Conservation (phyloP, 2,329 filamentous ascomycete genomes). For the Arthrobotrys conoides region DNA sequence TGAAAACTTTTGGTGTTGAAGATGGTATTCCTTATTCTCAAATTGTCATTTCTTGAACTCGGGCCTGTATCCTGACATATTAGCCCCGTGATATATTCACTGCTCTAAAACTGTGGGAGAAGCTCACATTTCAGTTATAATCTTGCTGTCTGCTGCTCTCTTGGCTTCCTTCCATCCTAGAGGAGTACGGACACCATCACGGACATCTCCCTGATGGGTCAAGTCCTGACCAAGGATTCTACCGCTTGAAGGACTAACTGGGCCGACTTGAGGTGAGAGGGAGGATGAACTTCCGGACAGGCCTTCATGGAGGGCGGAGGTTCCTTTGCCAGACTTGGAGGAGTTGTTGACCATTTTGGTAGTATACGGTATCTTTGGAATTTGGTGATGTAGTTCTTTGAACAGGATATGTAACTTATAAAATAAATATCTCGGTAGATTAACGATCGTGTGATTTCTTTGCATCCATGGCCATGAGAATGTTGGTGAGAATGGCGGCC, state of each 20-base stretch:
- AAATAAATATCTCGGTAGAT: background rate
- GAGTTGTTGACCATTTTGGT: slow-evolving; percentile 34
- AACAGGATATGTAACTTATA: too few species aligned
- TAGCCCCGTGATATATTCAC: too few species aligned
- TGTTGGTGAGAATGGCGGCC: background rate
- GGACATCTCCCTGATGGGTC: slow-evolving; percentile 38
- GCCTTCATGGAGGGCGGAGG: slow-evolving; percentile 8
- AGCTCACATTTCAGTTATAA: slow-evolving; percentile 55
- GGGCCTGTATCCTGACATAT: slow-evolving; percentile 5
- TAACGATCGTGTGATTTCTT: background rate
- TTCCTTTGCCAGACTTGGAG: slow-evolving; percentile 17
- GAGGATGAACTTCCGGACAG: background rate
- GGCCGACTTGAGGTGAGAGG: slow-evolving; percentile 9
- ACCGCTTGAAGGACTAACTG: background rate
- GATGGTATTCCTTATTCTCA: background rate
- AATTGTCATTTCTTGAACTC: slow-evolving; percentile 25
- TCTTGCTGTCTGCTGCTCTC: slow-evolving; percentile 50
- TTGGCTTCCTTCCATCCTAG: slow-evolving; percentile 55
- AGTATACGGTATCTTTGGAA: background rate
- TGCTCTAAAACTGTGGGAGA: background rate
- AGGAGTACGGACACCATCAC: slow-evolving; percentile 37
- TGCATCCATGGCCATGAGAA: too few species aligned
- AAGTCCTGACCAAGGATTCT: slow-evolving; percentile 48
- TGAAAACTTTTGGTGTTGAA: background rate
- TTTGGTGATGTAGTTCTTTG: background rate